phyloP scores from a whole-genome alignment of 441 rosid species.

The Mallotus repandus region DNA sequence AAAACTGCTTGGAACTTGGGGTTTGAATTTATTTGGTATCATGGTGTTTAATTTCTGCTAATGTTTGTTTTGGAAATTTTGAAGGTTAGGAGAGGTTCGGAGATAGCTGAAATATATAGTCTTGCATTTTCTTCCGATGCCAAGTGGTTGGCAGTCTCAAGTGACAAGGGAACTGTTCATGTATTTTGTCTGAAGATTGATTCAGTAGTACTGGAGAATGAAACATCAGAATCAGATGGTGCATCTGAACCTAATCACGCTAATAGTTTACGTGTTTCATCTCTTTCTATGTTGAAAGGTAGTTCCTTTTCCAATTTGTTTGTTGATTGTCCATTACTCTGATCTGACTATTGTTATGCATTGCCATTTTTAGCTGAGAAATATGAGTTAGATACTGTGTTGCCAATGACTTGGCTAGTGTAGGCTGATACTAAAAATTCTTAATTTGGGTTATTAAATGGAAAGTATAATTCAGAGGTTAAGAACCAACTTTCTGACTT shows the following conservation, averaged over 20 bases:
- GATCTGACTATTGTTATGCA: no score
- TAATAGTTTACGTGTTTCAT: slow-evolving; percentile 41
- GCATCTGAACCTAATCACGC: slow-evolving; percentile 36
- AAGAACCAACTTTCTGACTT: not conserved
- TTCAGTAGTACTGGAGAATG: slow-evolving; percentile 35
- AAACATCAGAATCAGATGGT: slow-evolving; percentile 34
- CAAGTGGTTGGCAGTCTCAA: slow-evolving; percentile 71
- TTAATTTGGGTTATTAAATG: no score
- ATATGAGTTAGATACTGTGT: no score
- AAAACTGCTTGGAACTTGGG: not conserved
- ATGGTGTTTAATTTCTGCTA: not conserved
- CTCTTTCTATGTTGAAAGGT: slow-evolving; percentile 76
- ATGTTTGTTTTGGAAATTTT: not conserved
- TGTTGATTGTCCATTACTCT: no score
- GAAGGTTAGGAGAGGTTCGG: slow-evolving; percentile 84
- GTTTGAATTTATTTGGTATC: not conserved
- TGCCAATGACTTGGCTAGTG: no score
- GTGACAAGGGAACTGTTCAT: slow-evolving; percentile 86
- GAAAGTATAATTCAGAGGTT: no score
- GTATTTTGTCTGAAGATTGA: slow-evolving; percentile 63
- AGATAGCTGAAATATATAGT: slow-evolving; percentile 74
- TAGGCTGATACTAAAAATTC: no score
- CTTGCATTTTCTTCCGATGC: slow-evolving; percentile 66
- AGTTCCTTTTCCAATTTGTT: not conserved
- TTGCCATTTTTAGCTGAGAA: no score